These are phyloP conservation scores for Massariosphaeria phaeospora DNA, from an alignment of 495 filamentous ascomycete genomes.

Conservation along the genomic window DNA sequence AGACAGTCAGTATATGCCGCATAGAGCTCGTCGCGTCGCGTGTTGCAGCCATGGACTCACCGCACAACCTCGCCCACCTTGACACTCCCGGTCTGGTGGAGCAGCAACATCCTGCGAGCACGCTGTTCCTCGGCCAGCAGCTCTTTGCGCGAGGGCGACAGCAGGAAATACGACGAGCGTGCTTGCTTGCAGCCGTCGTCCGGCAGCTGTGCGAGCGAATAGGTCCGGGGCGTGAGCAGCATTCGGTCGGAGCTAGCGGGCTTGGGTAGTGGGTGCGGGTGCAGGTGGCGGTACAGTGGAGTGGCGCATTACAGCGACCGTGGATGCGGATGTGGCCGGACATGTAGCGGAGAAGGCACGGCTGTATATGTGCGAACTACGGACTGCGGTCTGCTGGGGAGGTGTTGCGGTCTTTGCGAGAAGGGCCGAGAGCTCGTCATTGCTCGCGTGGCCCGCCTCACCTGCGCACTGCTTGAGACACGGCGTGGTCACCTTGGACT, in stretches of 20 bases:
- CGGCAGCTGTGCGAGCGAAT: constrained; percentile 30
- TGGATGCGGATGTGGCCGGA: not conserved
- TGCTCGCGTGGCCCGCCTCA: constrained; percentile 22
- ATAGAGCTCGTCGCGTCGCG: not conserved
- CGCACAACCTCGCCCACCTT: constrained; percentile 88
- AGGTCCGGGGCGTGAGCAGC: constrained; percentile 36
- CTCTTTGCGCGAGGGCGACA: constrained; percentile 30
- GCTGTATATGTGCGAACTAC: not conserved
- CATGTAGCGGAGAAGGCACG: not conserved
- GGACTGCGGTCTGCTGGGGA: not conserved
- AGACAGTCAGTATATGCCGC: not conserved
- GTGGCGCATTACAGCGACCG: constrained; percentile 15
- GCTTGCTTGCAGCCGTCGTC: constrained; percentile 29
- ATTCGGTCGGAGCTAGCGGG: constrained; percentile 31
- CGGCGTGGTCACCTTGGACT: too few relatives aligned
- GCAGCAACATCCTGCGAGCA: constrained; percentile 65
- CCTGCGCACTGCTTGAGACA: too few relatives aligned
- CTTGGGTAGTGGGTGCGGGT: constrained; percentile 16
- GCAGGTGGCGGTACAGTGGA: not conserved
- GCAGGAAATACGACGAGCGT: constrained; percentile 25
- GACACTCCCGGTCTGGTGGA: constrained; percentile 82
- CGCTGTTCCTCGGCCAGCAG: constrained; percentile 23
- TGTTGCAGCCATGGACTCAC: constrained; percentile 36
- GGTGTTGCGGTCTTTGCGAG: too few relatives aligned
- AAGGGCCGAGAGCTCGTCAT: constrained; percentile 11